A percentile compares a stretch with the other conserved stretches of the same genome.
These are phyloP conservation scores for Venturia asperata DNA, from an alignment of 2,329 filamentous ascomycete genomes.

Conservation along the genomic window DNA sequence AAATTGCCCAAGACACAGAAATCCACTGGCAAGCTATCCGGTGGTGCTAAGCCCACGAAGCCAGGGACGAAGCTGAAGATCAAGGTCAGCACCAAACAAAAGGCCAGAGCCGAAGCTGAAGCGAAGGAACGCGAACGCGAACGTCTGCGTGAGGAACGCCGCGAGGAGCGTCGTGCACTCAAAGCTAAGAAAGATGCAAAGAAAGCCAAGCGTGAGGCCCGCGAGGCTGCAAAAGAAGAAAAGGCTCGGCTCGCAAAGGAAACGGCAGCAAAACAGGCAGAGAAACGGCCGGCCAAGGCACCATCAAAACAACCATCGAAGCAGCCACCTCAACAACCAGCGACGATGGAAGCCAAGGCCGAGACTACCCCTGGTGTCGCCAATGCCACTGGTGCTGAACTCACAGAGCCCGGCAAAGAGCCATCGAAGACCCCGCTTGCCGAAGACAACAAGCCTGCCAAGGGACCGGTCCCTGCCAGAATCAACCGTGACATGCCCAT, in stretches of 20 bases:
- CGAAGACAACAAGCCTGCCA: conserved; percentile 24
- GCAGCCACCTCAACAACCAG: neutral
- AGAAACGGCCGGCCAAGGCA: conserved; percentile 2
- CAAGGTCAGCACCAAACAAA: conserved; percentile 22
- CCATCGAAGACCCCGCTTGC: conserved; percentile 21
- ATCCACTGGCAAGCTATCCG: neutral
- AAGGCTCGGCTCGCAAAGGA: conserved; percentile 13
- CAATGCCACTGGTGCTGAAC: neutral
- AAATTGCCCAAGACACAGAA: conserved; percentile 22
- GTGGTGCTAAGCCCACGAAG: neutral
- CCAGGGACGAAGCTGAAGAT: conserved; percentile 24
- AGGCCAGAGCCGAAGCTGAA: conserved; percentile 27
- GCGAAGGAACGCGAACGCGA: conserved; percentile 12
- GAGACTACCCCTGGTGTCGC: neutral
- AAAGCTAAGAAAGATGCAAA: conserved; percentile 13
- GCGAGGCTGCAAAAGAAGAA: conserved; percentile 14
- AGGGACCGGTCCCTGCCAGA: conserved; percentile 20
- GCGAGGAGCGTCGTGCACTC: conserved; percentile 9
- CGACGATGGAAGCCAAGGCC: neutral
- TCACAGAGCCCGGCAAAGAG: conserved; percentile 19
- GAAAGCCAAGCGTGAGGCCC: conserved; percentile 6
- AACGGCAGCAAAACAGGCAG: neutral
- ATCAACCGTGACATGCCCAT: conserved; percentile 17
- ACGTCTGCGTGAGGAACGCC: neutral
- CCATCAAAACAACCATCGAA: conserved; percentile 4